phyloP scores from a whole-genome alignment of 2,329 filamentous ascomycete genomes.

The Cadophora sp. region DNA sequence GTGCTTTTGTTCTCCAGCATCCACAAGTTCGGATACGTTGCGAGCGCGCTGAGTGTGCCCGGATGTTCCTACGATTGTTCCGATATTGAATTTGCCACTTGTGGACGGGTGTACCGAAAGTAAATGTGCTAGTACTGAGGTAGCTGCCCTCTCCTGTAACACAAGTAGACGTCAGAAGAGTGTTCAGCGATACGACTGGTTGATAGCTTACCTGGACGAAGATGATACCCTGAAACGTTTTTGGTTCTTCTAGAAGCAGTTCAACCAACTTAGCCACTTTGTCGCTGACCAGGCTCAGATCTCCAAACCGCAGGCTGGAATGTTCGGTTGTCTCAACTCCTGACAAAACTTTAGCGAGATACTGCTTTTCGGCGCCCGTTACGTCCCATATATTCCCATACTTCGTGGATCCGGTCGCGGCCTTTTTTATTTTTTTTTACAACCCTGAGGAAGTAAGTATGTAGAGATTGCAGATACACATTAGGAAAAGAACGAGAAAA shows the following conservation, averaged over 20 bases:
- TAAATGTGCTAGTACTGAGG: conserved; percentile 61
- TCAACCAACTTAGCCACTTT: conserved; percentile 64
- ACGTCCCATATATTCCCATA: conserved; percentile 51
- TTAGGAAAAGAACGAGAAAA: not conserved
- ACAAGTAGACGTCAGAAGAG: not conserved
- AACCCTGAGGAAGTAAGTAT: conserved; percentile 22
- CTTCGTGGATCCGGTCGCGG: conserved; percentile 46
- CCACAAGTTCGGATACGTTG: conserved; percentile 50
- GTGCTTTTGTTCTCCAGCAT: conserved; percentile 45
- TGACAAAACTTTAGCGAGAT: conserved; percentile 57
- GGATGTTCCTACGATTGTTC: conserved; percentile 62
- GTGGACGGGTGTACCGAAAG: conserved; percentile 56
- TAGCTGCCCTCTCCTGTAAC: conserved; percentile 63
- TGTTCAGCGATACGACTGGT: not conserved
- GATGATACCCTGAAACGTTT: conserved; percentile 61
- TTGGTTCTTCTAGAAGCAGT: conserved; percentile 52
- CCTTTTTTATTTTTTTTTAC: conserved; percentile 54
- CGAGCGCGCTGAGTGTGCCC: conserved; percentile 45
- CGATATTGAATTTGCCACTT: conserved; percentile 55
- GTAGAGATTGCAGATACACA: not conserved
- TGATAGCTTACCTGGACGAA: conserved; percentile 67
- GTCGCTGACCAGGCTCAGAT: conserved; percentile 52
- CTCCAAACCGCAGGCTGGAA: conserved; percentile 34
- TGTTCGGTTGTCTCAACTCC: conserved; percentile 44
- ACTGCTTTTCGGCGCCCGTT: conserved; percentile 56